phyloP scores from a whole-genome alignment of 2,329 filamentous ascomycete genomes.

The Ophiostoma quercus region DNA sequence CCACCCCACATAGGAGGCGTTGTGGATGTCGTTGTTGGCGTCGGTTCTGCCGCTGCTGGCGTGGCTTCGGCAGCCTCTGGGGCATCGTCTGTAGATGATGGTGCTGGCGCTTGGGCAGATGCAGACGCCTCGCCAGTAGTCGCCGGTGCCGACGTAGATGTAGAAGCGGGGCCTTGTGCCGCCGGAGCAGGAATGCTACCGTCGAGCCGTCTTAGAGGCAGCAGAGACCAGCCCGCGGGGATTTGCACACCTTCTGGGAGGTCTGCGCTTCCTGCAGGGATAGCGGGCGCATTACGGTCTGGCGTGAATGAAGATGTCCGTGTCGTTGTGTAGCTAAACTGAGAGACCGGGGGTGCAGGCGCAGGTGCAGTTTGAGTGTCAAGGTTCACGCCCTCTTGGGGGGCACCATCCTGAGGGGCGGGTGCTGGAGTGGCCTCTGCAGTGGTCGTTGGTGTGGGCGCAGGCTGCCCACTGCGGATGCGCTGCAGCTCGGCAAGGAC shows the following conservation, averaged over 20 bases:
- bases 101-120: neutral
- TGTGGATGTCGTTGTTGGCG: neutral
- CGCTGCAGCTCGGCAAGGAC: conserved; percentile 63
- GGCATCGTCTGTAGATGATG: neutral
- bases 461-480: conserved; percentile 44
- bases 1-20: conserved; percentile 46
- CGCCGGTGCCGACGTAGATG: neutral
- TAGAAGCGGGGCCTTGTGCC: neutral
- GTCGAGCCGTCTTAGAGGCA: conserved; percentile 42
- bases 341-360: conserved; percentile 27
- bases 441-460: neutral
- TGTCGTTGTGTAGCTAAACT: conserved; percentile 30
- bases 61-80: neutral
- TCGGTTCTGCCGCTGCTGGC: neutral
- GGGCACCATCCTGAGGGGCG: neutral
- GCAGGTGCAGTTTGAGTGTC: neutral
- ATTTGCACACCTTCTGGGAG: conserved; percentile 60
- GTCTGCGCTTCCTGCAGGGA: conserved; percentile 56
- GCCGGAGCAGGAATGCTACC: neutral
- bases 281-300: conserved; percentile 38
- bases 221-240: conserved; percentile 58
- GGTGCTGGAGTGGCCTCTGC: neutral
- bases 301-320: conserved; percentile 39
- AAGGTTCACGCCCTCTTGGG: neutral
- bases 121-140: neutral